Evolutionary conservation across 352 stramenopile genomes (phyloP), one percentile per base, ranked within the genome.

Genomic region (Globisporangium iwayamae): DNA sequence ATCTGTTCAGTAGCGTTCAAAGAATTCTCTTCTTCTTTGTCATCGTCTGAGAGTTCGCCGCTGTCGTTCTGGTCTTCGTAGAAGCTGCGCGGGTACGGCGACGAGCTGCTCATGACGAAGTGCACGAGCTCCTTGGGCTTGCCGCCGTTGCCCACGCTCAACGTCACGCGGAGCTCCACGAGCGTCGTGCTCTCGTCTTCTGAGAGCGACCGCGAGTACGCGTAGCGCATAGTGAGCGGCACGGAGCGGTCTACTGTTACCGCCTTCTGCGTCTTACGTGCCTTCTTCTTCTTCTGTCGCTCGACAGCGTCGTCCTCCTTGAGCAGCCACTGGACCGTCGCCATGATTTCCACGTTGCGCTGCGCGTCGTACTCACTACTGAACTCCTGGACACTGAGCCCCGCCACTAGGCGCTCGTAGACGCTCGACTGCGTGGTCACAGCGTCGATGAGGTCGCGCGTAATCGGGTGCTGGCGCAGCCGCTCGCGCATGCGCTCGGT

Each of bases 31-130:
- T 65, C 54, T 11, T 67, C 64, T 52, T 79, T 68, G 0, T 70
- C 63, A 10, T 78, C 77, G 14, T 72, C 55, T 1, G 48, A 56
- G 11, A 52, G 1, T 50, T 20, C 43, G 4, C 39, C 43, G n/a
- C 48, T 36, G 39, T 75, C 60, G 55, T 81, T 69, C 55, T 76
- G 65, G 30, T 87, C 74, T 45, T 93, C 82, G 64, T 93, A 93
- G 69, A 87, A 89, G 60, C 81, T 89, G 22, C 77, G 81, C 8
- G 84, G 84, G 58, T 93, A 93, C n/a, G 55, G 20, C 28, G 75
- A 57, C 16, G 83, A 65, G 52, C 78, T 83, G 11, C 67, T 72
- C 60, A 92, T 66, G n/a, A 74, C 76, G 66, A 85, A 90, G 66
- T 76, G 66, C 65, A 92, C 72, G 28, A 92, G 65, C 61, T 87